Base-by-base conservation (phyloP, 768 basidiomycete genomes). In the Lactarius trivialis region DNA sequence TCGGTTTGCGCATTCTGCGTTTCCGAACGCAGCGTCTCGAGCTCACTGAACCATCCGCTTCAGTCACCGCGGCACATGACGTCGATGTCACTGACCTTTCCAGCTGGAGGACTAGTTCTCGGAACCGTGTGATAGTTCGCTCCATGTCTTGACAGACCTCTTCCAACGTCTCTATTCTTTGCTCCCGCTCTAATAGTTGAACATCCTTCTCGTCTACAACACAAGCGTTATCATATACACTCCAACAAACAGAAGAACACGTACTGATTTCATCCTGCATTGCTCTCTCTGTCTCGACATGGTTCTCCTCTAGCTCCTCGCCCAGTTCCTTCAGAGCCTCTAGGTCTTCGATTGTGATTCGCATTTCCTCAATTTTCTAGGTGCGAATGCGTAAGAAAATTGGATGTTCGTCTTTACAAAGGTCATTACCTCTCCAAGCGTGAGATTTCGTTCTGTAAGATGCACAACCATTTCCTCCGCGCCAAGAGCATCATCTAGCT, bases 321-420 rank as follows among this genome's bases (percentile, higher is more conserved):
- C 89, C 93, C 53, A 99, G 86, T 70, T 98, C 97, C 71, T 95
- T 91, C 45, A 99, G 82, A 12, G 94, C 85, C 71, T 99, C 97
- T 4, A 98, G 84, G 69, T 99, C 97, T 72, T 98, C 96, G 58
- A 98, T 93, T 0, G 91, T 91, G 58, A 92, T 87, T 14, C 93
- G 84, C 90, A 98, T 95, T 74, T 98, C 94, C 72, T 98, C 97
- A 66, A 98, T 93, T 85, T 94, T 95, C 91, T 95, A 68, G 5
- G 49, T 28, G 45, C 28, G 26, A 26, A 11, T 33, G 14, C 4
- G 30, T 52, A 28, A 33, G 24, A 50, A 55, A 26, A 21, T 37
- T 19, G 9, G n/a, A 39, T n/a, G 53, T 3, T 36, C 33, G 24
- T 28, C 26, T 49, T 14, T 21, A 32, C 30, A n/a, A 33, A 12